phyloP scores from a whole-genome alignment of 352 stramenopile genomes.

The Plasmopara viticola region DNA sequence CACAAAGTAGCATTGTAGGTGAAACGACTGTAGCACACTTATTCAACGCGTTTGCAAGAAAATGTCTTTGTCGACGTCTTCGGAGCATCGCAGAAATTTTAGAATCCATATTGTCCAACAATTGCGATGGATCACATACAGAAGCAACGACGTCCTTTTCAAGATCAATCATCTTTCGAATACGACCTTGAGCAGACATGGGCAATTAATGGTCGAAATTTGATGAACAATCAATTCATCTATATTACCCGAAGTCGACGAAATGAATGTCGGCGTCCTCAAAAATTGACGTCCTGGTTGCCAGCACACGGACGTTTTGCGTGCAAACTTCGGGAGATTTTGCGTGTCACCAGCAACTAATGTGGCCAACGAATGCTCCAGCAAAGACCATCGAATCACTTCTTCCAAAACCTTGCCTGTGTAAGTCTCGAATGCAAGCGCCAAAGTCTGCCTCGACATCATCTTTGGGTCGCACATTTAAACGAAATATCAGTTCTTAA shows the following conservation, averaged over 20 bases:
- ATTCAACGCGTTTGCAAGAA: slow-evolving; percentile 17
- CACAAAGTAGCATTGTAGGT: slow-evolving; percentile 23
- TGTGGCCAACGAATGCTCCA: slow-evolving; percentile 9
- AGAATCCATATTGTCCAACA: not conserved
- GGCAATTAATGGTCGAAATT: no score
- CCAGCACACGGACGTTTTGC: slow-evolving; percentile 11
- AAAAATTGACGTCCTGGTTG: slow-evolving; percentile 29
- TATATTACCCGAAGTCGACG: slow-evolving; percentile 10
- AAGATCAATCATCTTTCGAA: slow-evolving; percentile 28
- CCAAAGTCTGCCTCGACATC: slow-evolving; percentile 19
- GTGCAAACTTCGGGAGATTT: slow-evolving; percentile 1
- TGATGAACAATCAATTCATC: not conserved
- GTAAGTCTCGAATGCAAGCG: slow-evolving; percentile 25
- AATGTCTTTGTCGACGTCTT: slow-evolving; percentile 14
- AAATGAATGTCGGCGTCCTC: slow-evolving; percentile 20
- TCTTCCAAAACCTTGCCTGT: slow-evolving; percentile 19
- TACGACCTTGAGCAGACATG: slow-evolving; percentile 12
- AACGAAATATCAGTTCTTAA: not conserved
- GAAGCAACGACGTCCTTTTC: slow-evolving; percentile 34
- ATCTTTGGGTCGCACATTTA: slow-evolving; percentile 5
- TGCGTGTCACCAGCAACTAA: not conserved
- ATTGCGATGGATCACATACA: slow-evolving; percentile 14
- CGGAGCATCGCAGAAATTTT: not conserved
- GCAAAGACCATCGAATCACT: slow-evolving; percentile 3
- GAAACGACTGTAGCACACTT: slow-evolving; percentile 4